phyloP scores from a whole-genome alignment of 2,329 filamentous ascomycete genomes.

The Peltaster fructicola region DNA sequence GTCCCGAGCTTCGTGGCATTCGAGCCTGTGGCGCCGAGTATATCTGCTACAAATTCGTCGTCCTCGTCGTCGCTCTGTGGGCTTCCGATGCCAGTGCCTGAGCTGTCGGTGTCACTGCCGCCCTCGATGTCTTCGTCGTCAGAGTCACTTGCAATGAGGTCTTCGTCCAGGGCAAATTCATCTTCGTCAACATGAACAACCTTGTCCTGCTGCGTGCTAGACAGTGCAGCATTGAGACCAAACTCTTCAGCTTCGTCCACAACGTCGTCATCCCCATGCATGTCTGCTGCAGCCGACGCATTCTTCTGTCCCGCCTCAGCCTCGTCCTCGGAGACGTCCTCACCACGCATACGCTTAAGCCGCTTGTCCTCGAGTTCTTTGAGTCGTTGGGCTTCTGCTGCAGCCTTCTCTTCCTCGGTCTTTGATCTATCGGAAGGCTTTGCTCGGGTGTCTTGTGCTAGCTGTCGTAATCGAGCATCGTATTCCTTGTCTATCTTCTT shows the following conservation, averaged over 20 bases:
- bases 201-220: constrained; percentile 20
- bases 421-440: constrained; percentile 76
- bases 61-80: constrained; percentile 22
- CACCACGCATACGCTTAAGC: constrained; percentile 71
- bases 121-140: constrained; percentile 22
- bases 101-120: too few relatives aligned
- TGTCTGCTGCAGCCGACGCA: constrained; percentile 12
- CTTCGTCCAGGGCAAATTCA: constrained; percentile 79
- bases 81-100: too few relatives aligned
- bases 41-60: constrained; percentile 29
- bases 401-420: constrained; percentile 70
- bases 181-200: constrained; percentile 81
- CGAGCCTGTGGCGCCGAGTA: constrained; percentile 16
- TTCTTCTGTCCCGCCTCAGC: constrained; percentile 21
- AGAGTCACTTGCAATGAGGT: constrained; percentile 68
- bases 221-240: constrained; percentile 40
- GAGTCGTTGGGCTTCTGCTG: constrained; percentile 58
- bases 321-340: constrained; percentile 49
- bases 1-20: constrained; percentile 9
- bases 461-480: constrained; percentile 62
- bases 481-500: constrained; percentile 68
- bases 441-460: constrained; percentile 70
- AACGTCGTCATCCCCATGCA: constrained; percentile 20
- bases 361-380: constrained; percentile 71
- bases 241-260: constrained; percentile 43